phyloP scores from a whole-genome alignment of 345 rosid species.

The Pistacia vera region DNA sequence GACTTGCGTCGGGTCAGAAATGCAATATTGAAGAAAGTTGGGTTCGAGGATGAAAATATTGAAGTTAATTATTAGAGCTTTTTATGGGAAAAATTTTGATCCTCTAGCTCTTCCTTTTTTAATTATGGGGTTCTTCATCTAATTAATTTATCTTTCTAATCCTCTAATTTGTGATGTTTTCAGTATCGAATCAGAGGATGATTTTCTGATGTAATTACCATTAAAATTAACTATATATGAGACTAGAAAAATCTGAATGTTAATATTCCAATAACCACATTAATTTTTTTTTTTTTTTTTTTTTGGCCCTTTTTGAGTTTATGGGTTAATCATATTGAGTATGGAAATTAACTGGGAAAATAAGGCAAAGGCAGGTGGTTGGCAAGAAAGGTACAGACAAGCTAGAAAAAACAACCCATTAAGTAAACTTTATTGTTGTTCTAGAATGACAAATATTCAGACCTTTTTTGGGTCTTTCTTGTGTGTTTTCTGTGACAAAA shows the following conservation, averaged over 20 bases:
- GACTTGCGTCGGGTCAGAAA: slow-evolving; percentile 58
- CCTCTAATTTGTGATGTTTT: slow-evolving; percentile 19
- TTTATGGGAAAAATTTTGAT: slow-evolving; percentile 8
- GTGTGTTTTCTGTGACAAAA: background rate
- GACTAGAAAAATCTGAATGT: background rate
- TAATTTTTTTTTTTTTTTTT: no score
- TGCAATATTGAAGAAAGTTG: slow-evolving; percentile 66
- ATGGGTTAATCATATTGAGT: background rate
- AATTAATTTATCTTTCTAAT: background rate
- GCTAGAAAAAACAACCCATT: slow-evolving; percentile 13
- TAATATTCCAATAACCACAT: background rate
- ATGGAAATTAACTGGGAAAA: background rate
- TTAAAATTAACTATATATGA: background rate
- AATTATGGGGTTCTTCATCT: background rate
- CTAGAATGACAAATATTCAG: background rate
- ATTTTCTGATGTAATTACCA: background rate
- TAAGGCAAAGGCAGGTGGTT: slow-evolving; percentile 13
- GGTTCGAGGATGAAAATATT: slow-evolving; percentile 43
- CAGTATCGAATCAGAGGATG: slow-evolving; percentile 12
- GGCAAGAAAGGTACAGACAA: slow-evolving; percentile 28
- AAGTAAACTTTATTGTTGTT: slow-evolving; percentile 22
- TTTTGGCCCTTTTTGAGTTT: no score
- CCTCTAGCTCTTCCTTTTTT: no score
- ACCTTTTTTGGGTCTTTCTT: background rate
- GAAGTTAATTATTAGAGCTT: background rate